These are phyloP conservation scores for Strobilomyces dryophilus DNA, from an alignment of 768 basidiomycete genomes.

Conservation along the genomic window DNA sequence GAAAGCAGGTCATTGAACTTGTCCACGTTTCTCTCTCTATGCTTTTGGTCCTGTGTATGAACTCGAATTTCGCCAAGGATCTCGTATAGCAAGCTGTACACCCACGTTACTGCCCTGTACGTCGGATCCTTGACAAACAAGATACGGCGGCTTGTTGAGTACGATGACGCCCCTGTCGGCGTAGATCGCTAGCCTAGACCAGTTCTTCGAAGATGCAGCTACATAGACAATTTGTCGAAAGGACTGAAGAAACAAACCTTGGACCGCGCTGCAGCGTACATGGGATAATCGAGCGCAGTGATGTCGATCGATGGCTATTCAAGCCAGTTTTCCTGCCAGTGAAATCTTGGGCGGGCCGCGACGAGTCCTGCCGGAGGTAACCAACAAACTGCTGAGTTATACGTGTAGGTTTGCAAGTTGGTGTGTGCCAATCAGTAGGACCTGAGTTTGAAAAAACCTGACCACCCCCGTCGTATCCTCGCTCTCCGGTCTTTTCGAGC, in stretches of 20 bases:
- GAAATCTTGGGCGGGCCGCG: background rate
- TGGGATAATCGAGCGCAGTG: conserved; percentile 4
- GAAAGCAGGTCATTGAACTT: conserved; percentile 36
- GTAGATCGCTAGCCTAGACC: conserved; percentile 41
- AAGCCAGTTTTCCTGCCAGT: background rate
- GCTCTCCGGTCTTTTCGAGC: too few species aligned
- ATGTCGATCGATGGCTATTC: background rate
- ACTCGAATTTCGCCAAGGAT: background rate
- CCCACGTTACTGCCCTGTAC: conserved; percentile 20
- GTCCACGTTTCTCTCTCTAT: conserved; percentile 23
- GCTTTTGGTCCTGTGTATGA: conserved; percentile 14
- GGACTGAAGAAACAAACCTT: conserved; percentile 11
- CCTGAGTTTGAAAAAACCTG: too few species aligned
- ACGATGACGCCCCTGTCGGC: conserved; percentile 51
- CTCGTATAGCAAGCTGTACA: conserved; percentile 4
- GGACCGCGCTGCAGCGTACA: conserved; percentile 19
- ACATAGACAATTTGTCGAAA: background rate
- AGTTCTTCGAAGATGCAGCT: conserved; percentile 20
- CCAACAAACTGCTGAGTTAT: too few species aligned
- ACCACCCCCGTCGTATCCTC: too few species aligned
- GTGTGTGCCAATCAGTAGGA: too few species aligned
- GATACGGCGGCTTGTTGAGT: conserved; percentile 56
- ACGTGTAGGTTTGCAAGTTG: too few species aligned
- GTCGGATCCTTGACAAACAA: conserved; percentile 48
- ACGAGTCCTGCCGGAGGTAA: background rate